Conservation (phyloP, 2,329 filamentous ascomycete genomes). For the Sarocladium brachiariae region DNA sequence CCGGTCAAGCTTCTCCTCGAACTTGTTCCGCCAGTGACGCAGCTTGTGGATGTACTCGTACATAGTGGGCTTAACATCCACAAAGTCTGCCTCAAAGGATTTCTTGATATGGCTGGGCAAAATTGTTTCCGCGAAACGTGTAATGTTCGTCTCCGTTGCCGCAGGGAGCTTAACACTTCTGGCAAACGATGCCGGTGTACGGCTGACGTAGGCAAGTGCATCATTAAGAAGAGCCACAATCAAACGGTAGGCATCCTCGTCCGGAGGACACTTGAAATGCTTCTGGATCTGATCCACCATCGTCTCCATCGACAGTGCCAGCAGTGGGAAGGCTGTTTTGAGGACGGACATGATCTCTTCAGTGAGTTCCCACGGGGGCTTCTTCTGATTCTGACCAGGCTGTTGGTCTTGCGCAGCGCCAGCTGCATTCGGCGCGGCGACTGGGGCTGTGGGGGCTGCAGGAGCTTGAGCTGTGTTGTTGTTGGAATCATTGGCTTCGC, state of each 20-base stretch:
- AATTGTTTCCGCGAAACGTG: conserved; percentile 91
- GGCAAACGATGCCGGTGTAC: conserved; percentile 79
- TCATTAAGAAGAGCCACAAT: conserved; percentile 98
- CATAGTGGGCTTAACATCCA: conserved; percentile 92
- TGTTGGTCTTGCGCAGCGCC: conserved; percentile 18
- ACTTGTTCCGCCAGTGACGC: conserved; percentile 92
- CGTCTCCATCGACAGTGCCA: conserved; percentile 97
- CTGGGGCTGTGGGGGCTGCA: conserved; percentile 15
- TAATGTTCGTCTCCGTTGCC: conserved; percentile 94
- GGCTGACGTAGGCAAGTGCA: conserved; percentile 83
- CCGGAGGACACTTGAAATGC: conserved; percentile 97
- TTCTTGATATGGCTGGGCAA: conserved; percentile 90
- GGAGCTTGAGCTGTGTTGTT: not conserved
- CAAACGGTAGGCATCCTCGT: conserved; percentile 94
- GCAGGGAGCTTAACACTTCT: conserved; percentile 84
- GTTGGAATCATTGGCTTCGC: not conserved
- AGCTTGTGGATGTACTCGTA: conserved; percentile 97
- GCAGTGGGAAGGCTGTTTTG: conserved; percentile 92
- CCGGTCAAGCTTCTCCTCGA: conserved; percentile 93
- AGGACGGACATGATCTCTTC: conserved; percentile 93
- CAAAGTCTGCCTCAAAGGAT: conserved; percentile 97
- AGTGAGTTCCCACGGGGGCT: conserved; percentile 91
- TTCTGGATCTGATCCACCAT: conserved; percentile 99
- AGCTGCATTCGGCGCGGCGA: conserved; percentile 20
- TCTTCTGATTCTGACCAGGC: conserved; percentile 38